Conservation (phyloP, 768 basidiomycete genomes). For the Pulveroboletus frians region DNA sequence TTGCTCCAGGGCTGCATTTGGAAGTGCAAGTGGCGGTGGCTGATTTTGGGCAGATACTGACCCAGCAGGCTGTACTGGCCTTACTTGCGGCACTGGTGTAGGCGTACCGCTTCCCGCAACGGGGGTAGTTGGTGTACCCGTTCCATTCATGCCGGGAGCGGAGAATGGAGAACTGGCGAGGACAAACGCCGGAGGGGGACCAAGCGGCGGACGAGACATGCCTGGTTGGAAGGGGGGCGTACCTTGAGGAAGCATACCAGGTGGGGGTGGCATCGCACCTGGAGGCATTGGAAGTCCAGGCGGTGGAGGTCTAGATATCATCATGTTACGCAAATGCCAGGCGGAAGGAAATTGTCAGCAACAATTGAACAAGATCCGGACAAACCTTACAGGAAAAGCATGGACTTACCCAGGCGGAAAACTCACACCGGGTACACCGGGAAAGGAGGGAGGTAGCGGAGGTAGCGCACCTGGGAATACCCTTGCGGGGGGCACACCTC, state of each 20-base stretch:
- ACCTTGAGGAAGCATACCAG: slow-evolving; percentile 36
- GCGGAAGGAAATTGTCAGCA: slow-evolving; percentile 16
- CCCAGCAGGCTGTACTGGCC: slow-evolving; percentile 14
- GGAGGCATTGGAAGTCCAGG: slow-evolving; percentile 50
- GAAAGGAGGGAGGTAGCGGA: slow-evolving; percentile 37
- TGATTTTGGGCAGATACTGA: slow-evolving; percentile 22
- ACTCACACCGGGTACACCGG: slow-evolving; percentile 42
- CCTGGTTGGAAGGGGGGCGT: slow-evolving; percentile 36
- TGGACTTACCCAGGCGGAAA: slow-evolving; percentile 54
- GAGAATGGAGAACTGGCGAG: slow-evolving; percentile 31
- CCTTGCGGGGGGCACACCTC: slow-evolving; percentile 34
- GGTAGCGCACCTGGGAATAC: slow-evolving; percentile 37
- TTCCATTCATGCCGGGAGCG: slow-evolving; percentile 21
- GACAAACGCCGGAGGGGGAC: slow-evolving; percentile 35
- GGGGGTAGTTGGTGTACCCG: slow-evolving; percentile 13
- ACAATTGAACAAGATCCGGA: slow-evolving; percentile 11
- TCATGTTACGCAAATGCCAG: slow-evolving; percentile 8
- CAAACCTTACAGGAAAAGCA: slow-evolving; percentile 10
- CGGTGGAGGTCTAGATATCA: slow-evolving; percentile 39
- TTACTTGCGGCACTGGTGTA: slow-evolving; percentile 9
- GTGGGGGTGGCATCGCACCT: slow-evolving; percentile 31
- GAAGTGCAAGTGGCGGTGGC: slow-evolving; percentile 38
- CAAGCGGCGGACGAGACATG: slow-evolving; percentile 31
- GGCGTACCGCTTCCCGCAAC: slow-evolving; percentile 24
- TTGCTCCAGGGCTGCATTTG: slow-evolving; percentile 55